These are phyloP conservation scores for Chalciporus pseudorubinellus DNA, from an alignment of 768 basidiomycete species.

Conservation along the genomic window DNA sequence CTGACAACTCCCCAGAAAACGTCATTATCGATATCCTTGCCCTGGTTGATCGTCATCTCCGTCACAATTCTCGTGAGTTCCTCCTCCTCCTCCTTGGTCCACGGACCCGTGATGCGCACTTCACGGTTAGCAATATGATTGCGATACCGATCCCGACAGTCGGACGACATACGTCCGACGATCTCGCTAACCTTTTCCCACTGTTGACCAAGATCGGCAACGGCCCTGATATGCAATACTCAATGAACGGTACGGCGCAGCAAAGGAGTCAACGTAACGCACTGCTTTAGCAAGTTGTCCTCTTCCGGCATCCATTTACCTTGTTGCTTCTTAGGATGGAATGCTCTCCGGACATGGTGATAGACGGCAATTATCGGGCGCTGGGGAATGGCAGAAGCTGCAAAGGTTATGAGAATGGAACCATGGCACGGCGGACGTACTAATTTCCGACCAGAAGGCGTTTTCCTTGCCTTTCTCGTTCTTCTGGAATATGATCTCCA, in stretches of 20 bases:
- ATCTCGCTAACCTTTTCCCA: conserved; percentile 75
- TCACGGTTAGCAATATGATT: conserved; percentile 76
- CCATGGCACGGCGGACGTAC: conserved; percentile 39
- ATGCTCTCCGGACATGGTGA: conserved; percentile 69
- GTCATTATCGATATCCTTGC: conserved; percentile 73
- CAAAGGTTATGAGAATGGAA: conserved; percentile 8
- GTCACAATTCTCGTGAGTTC: conserved; percentile 71
- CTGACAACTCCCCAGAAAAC: conserved; percentile 82
- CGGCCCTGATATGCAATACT: conserved; percentile 48
- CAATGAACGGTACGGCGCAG: conserved; percentile 1
- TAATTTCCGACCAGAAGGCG: conserved; percentile 78
- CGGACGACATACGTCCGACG: conserved; percentile 74
- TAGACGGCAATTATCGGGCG: conserved; percentile 84
- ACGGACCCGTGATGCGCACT: conserved; percentile 60
- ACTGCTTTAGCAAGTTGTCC: conserved; percentile 64
- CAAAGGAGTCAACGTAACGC: conserved; percentile 22
- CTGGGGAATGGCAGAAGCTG: conserved; percentile 68
- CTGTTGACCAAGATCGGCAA: conserved; percentile 64
- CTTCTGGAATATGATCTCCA: conserved; percentile 67
- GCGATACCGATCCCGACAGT: conserved; percentile 83
- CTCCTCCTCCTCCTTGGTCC: conserved; percentile 81
- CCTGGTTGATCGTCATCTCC: conserved; percentile 68
- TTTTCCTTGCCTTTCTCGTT: conserved; percentile 58
- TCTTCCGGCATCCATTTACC: conserved; percentile 71
- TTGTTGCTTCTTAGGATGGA: conserved; percentile 67